Evolutionary conservation across 345 rosid genomes (phyloP).

Genomic region (Erysimum cheiranthoides): DNA sequence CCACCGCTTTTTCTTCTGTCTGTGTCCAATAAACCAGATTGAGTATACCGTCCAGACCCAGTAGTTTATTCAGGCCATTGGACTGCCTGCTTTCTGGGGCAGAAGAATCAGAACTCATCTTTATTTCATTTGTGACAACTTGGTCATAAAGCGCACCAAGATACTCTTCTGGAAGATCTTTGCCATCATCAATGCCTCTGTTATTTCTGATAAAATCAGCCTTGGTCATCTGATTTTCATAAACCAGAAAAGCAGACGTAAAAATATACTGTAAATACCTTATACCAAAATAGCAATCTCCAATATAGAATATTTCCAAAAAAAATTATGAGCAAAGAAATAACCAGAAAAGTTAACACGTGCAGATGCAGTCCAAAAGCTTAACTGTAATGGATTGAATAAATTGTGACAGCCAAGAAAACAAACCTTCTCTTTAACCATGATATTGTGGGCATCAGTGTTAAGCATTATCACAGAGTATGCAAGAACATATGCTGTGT

Average conservation of each 20-base stretch:
- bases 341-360: conserved; percentile 8
- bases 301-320: conserved; percentile 19
- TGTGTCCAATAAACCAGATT: conserved; percentile 87
- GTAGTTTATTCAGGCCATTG: conserved; percentile 79
- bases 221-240: conserved; percentile 76
- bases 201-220: conserved; percentile 87
- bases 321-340: conserved; percentile 13
- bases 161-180: conserved; percentile 94
- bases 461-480: conserved; percentile 97
- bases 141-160: conserved; percentile 84
- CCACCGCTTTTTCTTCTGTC: conserved; percentile 85
- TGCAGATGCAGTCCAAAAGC: conserved; percentile 38
- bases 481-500: conserved; percentile 95
- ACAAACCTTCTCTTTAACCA: conserved; percentile 97
- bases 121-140: conserved; percentile 88
- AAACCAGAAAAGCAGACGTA: conserved; percentile 32
- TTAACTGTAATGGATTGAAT: conserved; percentile 7
- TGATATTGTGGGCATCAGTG: conserved; percentile 94
- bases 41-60: conserved; percentile 94
- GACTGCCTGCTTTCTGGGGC: conserved; percentile 86
- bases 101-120: conserved; percentile 83
- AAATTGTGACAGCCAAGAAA: conserved; percentile 32
- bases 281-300: conserved; percentile 14
- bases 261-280: conserved; percentile 11
- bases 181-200: conserved; percentile 95